Base-by-base conservation (phyloP, 1,139 yeast genomes). In the Debaryomyces coudertii region DNA sequence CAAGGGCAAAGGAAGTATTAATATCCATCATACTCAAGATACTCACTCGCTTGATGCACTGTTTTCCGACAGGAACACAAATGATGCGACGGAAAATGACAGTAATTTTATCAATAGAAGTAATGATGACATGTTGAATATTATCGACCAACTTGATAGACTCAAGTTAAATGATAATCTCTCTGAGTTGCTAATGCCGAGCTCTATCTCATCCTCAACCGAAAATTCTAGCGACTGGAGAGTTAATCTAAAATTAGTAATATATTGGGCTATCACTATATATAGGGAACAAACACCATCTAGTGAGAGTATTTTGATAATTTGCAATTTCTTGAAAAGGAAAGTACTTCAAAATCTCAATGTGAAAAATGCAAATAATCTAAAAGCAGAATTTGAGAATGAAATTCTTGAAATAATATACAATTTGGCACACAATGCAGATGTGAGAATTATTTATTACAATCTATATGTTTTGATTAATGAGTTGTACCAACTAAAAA, bases 391-490 rank as follows among this genome's bases (percentile, higher is more conserved):
- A 37, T 62, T 82, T 45, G 85, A 81, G 50, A 70, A 68, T 48
- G 77, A 73, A 39, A 64, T 73, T 15, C 71, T 83, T 48, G 79
- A 77, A 27, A 68, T 73, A 2, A 61, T 80, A n/a, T 77, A 79
- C 46, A 78, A 74, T 47, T 53, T 76, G 36, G 71, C 69, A 2
- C 79, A 73, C 44, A 66, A 61, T 5, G 65, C 66, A 7, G 56
- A 57, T 11, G 42, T 53, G 1, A 47, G 55, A 7, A 46, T 58
- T 14, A 56, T 67, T 48, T 60, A 65, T 39, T 56, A 66, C 40
- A 69, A 70, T 43, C 62, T 87, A 23, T 77, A 76, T 53, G 72
- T 77, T 5, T 65, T 87, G 40, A 69, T 85, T 16, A 76, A 81
- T 50, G 87, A 82, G 56, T 62, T 86, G 7, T 73, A 77, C 42